Evolutionary conservation across 2,329 filamentous ascomycete genomes (phyloP).

Genomic region (Fusarium gaditjirri): DNA sequence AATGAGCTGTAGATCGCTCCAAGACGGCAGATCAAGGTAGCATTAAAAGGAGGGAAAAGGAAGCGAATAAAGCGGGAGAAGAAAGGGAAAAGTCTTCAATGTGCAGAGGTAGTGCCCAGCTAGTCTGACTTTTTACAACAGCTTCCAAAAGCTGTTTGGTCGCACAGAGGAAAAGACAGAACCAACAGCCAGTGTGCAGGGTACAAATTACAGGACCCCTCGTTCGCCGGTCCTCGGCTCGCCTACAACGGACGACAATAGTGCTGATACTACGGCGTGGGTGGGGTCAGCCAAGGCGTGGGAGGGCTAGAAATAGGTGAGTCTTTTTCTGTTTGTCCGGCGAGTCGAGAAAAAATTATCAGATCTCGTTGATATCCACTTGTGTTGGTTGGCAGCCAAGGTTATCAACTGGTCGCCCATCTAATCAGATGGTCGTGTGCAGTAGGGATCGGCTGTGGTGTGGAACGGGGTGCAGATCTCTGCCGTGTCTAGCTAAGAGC

Average conservation of each 20-base stretch:
- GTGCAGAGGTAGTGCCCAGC: background rate
- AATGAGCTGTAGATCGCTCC: background rate
- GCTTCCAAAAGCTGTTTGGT: background rate
- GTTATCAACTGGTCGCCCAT: conserved; percentile 15
- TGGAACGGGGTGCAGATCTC: conserved; percentile 5
- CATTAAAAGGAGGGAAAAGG: background rate
- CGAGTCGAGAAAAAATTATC: conserved; percentile 1
- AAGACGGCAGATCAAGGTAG: background rate
- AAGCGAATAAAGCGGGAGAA: background rate
- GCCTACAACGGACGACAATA: background rate
- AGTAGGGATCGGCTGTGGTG: conserved; percentile 10
- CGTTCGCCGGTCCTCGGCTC: conserved; percentile 8
- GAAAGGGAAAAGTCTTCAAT: background rate
- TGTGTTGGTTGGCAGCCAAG: conserved; percentile 9
- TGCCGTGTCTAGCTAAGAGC: background rate
- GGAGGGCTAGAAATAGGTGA: background rate
- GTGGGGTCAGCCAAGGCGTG: background rate
- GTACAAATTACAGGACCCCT: background rate
- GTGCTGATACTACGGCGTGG: background rate
- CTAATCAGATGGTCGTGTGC: conserved; percentile 23
- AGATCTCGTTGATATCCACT: conserved; percentile 18
- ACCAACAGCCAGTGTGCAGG: conserved; percentile 12
- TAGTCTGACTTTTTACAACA: conserved; percentile 10
- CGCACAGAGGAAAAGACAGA: background rate
- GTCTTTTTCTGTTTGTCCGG: background rate